A percentile compares a stretch with the other conserved stretches of the same genome.
Conservation (phyloP, 2,329 filamentous ascomycete species). For the Stagonosporopsis chrysanthemi region DNA sequence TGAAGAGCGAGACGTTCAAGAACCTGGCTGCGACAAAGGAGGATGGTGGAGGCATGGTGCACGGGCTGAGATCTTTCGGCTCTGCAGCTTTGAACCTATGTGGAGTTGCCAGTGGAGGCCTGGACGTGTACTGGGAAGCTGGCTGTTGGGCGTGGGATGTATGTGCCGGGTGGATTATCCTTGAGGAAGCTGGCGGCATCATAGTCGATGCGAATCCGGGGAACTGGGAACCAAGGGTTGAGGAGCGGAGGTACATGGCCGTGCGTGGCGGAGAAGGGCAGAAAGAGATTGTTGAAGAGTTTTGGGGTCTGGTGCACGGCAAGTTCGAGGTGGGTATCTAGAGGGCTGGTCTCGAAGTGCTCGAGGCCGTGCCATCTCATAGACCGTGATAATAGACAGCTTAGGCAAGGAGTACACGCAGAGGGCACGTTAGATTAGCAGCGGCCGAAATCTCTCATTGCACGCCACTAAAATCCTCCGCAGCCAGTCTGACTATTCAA, state of each 20-base stretch:
- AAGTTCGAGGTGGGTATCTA: conserved; percentile 53
- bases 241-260: conserved; percentile 64
- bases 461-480: conserved; percentile 35
- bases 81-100: conserved; percentile 79
- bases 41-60: conserved; percentile 76
- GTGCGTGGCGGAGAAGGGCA: conserved; percentile 56
- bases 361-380: conserved; percentile 1
- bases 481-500: conserved; percentile 33
- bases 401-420: conserved; percentile 6
- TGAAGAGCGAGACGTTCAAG: conserved; percentile 72
- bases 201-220: conserved; percentile 78
- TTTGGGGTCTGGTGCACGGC: conserved; percentile 57
- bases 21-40: conserved; percentile 61
- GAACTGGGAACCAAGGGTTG: conserved; percentile 67
- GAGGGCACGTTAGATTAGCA: conserved; percentile 27
- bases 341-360: conserved; percentile 12
- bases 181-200: conserved; percentile 75
- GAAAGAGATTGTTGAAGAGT: conserved; percentile 57
- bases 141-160: conserved; percentile 89
- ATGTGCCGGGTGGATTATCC: conserved; percentile 79
- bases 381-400: neutral
- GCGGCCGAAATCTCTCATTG: conserved; percentile 42
- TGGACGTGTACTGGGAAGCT: conserved; percentile 83
- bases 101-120: conserved; percentile 71
- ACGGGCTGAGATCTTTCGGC: conserved; percentile 73